Evolutionary conservation across 768 basidiomycete genomes (phyloP).

Genomic region (Lactarius psammicola): DNA sequence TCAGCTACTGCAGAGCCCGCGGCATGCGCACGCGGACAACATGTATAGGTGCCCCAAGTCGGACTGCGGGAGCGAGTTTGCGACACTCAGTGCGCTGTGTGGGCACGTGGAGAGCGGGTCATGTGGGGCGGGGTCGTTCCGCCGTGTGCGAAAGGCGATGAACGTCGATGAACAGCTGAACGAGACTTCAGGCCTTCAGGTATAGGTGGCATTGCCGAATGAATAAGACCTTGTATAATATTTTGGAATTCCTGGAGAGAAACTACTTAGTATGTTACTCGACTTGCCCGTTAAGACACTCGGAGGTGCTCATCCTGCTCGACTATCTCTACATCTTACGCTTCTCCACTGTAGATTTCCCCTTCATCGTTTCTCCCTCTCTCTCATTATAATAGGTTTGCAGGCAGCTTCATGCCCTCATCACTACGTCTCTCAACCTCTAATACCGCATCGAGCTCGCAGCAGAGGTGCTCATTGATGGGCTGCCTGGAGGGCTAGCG

Average conservation of each 20-base stretch:
- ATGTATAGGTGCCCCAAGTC: too few relatives aligned
- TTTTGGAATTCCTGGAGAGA: too few relatives aligned
- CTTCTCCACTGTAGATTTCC: constrained; percentile 8
- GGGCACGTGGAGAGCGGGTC: constrained; percentile 11
- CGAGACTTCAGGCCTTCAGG: too few relatives aligned
- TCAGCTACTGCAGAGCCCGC: constrained; percentile 62
- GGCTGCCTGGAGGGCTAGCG: constrained; percentile 7
- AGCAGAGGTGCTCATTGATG: constrained; percentile 35
- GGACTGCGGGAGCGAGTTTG: too few relatives aligned
- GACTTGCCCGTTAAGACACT: constrained; percentile 19
- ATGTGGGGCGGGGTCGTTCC: constrained; percentile 13
- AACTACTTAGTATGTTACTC: neutral
- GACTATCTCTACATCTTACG: constrained; percentile 10
- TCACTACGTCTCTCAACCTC: constrained; percentile 32
- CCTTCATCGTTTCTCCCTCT: too few relatives aligned
- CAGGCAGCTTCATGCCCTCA: constrained; percentile 25
- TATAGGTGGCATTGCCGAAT: constrained; percentile 1
- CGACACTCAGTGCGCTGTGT: too few relatives aligned
- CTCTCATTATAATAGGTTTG: constrained; percentile 30
- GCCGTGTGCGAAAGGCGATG: constrained; percentile 9
- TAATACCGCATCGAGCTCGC: constrained; percentile 38
- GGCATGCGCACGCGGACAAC: constrained; percentile 1
- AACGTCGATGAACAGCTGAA: constrained; percentile 8
- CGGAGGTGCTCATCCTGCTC: constrained; percentile 8
- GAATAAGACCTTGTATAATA: neutral